Percentiles rank a stretch among this genome's conserved stretches.
Evolutionary conservation across 257 asterid species (phyloP).

Genomic region (Nicotiana paniculata): DNA sequence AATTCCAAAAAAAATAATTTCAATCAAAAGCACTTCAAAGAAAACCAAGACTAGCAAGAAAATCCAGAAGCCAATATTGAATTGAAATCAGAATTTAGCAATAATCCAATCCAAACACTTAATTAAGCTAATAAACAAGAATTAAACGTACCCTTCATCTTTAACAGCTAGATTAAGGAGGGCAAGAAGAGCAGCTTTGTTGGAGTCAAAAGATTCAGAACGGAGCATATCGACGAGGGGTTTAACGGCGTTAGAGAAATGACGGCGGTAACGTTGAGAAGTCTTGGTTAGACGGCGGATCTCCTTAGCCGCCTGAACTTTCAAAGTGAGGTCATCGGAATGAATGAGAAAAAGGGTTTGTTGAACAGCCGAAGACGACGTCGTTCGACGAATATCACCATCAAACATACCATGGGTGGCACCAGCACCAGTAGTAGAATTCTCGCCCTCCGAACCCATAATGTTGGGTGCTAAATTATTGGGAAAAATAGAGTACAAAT

Average conservation of each 20-base stretch:
- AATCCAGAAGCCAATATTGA: neutral
- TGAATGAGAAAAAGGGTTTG: conserved; percentile 48
- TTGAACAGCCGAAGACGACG: conserved; percentile 30
- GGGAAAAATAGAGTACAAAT: neutral
- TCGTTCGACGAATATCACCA: conserved; percentile 21
- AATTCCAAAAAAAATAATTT: neutral
- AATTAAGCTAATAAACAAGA: neutral
- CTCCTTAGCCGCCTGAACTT: conserved; percentile 70
- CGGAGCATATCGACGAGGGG: conserved; percentile 73
- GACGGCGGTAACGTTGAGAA: conserved; percentile 78
- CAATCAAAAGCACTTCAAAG: neutral
- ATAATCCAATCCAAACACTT: neutral
- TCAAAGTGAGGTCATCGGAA: conserved; percentile 37
- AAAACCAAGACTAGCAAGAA: neutral
- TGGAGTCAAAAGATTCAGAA: conserved; percentile 37
- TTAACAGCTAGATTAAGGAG: conserved; percentile 82
- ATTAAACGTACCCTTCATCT: conserved; percentile 57
- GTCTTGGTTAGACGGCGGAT: conserved; percentile 85
- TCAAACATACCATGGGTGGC: conserved; percentile 3
- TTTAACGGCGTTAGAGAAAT: conserved; percentile 54
- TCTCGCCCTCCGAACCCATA: neutral
- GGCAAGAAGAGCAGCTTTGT: conserved; percentile 71
- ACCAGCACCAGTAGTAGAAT: too few species aligned
- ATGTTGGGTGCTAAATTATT: neutral
- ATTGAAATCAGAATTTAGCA: neutral